Evolutionary conservation across 2,329 filamentous ascomycete genomes (phyloP), one percentile per base, ranked within the genome.

Genomic region (Ceratocystis colombiana): DNA sequence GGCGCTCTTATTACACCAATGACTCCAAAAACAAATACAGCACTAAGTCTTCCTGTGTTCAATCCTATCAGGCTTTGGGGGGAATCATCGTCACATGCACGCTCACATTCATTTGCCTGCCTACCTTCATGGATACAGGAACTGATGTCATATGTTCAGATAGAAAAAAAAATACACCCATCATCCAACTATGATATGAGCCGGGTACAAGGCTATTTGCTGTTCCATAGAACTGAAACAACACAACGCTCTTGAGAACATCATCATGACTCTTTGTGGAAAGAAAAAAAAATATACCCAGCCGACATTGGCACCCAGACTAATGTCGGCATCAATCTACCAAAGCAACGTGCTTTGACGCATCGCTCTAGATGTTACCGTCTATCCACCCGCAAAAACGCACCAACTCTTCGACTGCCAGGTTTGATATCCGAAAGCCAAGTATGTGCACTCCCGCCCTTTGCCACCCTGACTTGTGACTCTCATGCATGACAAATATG

Each of bases 101-200:
- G 37, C 12, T 12, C 37, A 41, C 37, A 41, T 41, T 37, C 10
- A 12, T 37, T 37, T 12, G 33, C 33, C 12, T 33, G n/a, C 2
- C 12, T 12, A 53, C 48, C 12, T 3, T 10, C 10, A 57, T 33
- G 3, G n/a, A 59, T 59, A 33, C 28, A 59, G 33, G 17, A 59
- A 37, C 28, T 59, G 25, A 33, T 59, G 5, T 59, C 55, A 37
- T 59, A 59, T 59, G 55, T 59, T 59, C 55, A 37, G 55, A 59
- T 59, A 37, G 22, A 41, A 46, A 62, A 66, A 46, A 57, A 57
- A 48, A 48, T 15, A 10, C 17, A 22, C 33, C 30, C 44, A 41
- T 64, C 62, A 67, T 67, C 53, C 64, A 62, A 55, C 46, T 46
- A 57, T 65, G 28, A 67, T 64, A 64, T 62, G 46, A 64, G 61